Conservation (phyloP, 371 early-diverging fungal genomes). For the Mucor sp. region DNA sequence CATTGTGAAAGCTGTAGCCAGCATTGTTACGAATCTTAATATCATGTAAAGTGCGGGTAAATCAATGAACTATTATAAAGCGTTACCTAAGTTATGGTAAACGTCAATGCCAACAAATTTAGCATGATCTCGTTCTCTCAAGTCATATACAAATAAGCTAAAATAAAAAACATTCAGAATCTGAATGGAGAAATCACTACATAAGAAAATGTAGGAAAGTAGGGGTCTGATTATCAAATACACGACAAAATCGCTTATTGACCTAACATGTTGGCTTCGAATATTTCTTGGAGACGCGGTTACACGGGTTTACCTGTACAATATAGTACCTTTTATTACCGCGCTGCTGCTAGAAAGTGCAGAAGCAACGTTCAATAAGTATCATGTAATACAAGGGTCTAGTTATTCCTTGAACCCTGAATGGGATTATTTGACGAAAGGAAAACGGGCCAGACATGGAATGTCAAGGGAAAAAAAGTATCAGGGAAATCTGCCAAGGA, state of each 20-base stretch:
- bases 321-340: not conserved
- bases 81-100: not conserved
- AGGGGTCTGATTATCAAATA: not conserved
- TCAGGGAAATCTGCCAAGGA: not conserved
- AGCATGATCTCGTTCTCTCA: not conserved
- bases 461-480: not conserved
- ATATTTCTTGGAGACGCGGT: not conserved
- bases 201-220: not conserved
- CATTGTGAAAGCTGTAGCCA: not conserved
- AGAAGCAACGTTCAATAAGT: not conserved
- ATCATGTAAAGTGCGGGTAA: not conserved
- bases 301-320: not conserved
- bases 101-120: not conserved
- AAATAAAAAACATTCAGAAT: not conserved
- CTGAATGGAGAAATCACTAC: not conserved
- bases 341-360: not conserved
- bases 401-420: not conserved
- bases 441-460: not conserved
- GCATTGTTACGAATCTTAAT: not conserved
- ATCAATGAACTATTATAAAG: not conserved
- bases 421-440: not conserved
- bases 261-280: not conserved
- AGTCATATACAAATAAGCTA: not conserved
- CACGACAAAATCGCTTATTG: not conserved
- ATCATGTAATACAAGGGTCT: slow-evolving; percentile 1